Conservation (phyloP, 1,284 basidiomycete species). For the Sphagnurus paluster region DNA sequence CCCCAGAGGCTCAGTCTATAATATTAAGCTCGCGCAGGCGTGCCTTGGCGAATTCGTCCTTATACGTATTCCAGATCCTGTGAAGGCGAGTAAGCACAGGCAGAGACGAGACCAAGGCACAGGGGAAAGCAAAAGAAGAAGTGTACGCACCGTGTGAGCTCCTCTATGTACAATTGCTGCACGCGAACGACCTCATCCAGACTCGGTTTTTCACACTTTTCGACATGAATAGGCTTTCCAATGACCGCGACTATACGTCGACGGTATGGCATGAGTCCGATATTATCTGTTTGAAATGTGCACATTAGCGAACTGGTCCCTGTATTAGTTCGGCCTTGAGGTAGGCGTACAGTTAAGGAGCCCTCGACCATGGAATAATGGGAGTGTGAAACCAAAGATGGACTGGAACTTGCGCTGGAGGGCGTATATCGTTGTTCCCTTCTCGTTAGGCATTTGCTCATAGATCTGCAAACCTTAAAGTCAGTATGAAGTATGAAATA, state of each 20-base stretch:
- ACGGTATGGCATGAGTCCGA: conserved; percentile 92
- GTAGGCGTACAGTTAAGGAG: conserved; percentile 80
- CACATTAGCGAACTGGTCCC: background rate
- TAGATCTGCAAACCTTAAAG: conserved; percentile 70
- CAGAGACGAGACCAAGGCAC: conserved; percentile 1
- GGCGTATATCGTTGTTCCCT: conserved; percentile 85
- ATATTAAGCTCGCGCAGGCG: conserved; percentile 73
- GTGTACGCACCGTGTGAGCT: conserved; percentile 75
- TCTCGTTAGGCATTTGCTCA: conserved; percentile 93
- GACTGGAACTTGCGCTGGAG: conserved; percentile 90
- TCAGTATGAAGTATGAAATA: background rate
- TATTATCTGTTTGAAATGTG: conserved; percentile 59
- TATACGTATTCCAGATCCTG: conserved; percentile 95
- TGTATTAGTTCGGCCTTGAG: background rate
- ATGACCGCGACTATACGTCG: conserved; percentile 94
- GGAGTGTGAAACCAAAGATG: conserved; percentile 95
- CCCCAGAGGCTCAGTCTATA: conserved; percentile 69
- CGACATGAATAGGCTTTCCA: conserved; percentile 85
- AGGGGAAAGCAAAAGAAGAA: too few relatives aligned
- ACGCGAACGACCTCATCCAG: conserved; percentile 79
- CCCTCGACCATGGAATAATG: conserved; percentile 90
- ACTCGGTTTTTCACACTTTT: conserved; percentile 77
- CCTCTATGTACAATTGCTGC: conserved; percentile 89
- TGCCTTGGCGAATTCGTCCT: conserved; percentile 81
- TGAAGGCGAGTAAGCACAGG: background rate